Evolutionary conservation across 2,329 filamentous ascomycete species (phyloP), one percentile per base, ranked within the genome.

Genomic region (Thermothelomyces thermophilus): DNA sequence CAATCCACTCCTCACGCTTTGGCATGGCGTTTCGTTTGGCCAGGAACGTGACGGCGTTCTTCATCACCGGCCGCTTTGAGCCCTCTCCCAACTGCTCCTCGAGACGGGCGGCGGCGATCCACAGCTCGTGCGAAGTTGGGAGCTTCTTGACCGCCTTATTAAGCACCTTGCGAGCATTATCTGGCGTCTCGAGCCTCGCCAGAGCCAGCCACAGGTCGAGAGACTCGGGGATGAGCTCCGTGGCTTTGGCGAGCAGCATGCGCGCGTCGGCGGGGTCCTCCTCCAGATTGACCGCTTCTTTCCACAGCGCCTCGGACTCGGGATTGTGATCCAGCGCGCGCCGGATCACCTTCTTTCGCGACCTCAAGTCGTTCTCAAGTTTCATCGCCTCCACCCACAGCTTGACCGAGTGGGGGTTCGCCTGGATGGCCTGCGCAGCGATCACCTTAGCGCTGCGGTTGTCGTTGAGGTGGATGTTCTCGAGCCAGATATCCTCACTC

Each of bases 331-430:
- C 88, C 39, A 98, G 75, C 0, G 93, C 94, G 63, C 94, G 87
- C 48, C 90, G 81, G 30, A 96, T 82, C 7, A 98, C 93, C 63
- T 90, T 84, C 70, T 97, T 97, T 69, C 94, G 95, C 10, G 89
- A 87, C 52, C 84, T 80, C 1, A 82, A 72, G 41, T 95, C 86
- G 7, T 82, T 82, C 66, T 98, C 93, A 20, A 98, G 72, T 56
- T 89, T 87, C 83, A 96, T 96, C 1, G 93, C 94, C 65, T 95
- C 90, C 5, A 95, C 84, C 93, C 93, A 98, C 8, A 98, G 73
- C 56, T 84, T 80, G 9, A 95, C 90, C 0, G 90, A 95, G 49
- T 83, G 82, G 54, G 89, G 85, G 59, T 97, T 97, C 46, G 89
- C 83, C 66, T 94, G 88, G 63, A 98, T 94, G 3, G 91, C 93